Evolutionary conservation across 2,329 filamentous ascomycete genomes (phyloP).

Genomic region (Incumbomyces lentus): DNA sequence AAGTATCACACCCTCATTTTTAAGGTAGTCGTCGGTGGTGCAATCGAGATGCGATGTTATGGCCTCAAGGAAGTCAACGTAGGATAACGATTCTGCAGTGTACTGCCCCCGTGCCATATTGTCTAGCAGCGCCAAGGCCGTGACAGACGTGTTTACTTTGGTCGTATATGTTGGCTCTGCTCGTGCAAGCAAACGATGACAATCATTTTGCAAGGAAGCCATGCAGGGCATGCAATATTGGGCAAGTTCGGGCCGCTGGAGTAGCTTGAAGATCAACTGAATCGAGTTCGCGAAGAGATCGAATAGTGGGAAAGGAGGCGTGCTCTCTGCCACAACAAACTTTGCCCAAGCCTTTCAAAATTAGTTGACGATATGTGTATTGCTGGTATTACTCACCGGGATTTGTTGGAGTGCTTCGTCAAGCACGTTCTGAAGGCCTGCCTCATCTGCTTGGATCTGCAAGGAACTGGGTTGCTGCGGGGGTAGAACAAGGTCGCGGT

Average conservation of each 20-base stretch:
- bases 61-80: constrained; percentile 18
- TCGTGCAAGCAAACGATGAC: constrained; percentile 10
- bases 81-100: constrained; percentile 11
- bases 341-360: not conserved
- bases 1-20: constrained; percentile 26
- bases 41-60: constrained; percentile 15
- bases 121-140: constrained; percentile 8
- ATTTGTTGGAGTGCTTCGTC: not conserved
- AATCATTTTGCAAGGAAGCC: constrained; percentile 10
- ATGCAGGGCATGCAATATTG: not conserved
- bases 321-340: not conserved
- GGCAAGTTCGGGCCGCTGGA: not conserved
- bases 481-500: not conserved
- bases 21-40: constrained; percentile 14
- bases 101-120: constrained; percentile 14
- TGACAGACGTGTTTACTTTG: constrained; percentile 8
- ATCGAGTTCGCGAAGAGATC: not conserved
- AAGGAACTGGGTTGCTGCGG: not conserved
- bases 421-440: not conserved
- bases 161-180: constrained; percentile 11
- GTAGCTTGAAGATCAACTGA: not conserved
- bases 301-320: not conserved
- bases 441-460: not conserved
- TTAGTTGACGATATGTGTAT: not conserved
- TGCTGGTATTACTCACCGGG: not conserved